Evolutionary conservation across 164 flowering plant species (phyloP), one percentile per base, ranked within the genome.

Genomic region (Saururus chinensis): DNA sequence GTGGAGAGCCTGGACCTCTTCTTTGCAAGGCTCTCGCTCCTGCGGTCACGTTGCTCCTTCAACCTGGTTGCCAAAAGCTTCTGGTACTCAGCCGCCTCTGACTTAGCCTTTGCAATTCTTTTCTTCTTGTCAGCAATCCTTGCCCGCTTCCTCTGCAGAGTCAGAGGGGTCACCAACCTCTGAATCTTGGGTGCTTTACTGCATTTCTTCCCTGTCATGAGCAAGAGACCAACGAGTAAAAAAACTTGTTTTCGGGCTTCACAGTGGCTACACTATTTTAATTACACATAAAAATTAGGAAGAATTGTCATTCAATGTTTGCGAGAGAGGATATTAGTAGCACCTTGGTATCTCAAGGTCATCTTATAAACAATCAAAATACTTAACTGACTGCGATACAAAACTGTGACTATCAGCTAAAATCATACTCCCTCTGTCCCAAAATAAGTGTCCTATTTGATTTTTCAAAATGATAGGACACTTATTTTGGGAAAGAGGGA

Each of bases 161-260:
- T 83, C 68, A 81, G 61, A 0, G 84, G 84, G 30, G 84, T 79
- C 19, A 79, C 82, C 41, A 81, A 66, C 74, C 83, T 81, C 79
- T 81, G 83, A 14, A 81, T 84, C 70, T 84, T 81, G 9, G 88
- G 88, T 55, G 84, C 85, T 60, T 84, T 84, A 64, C 85, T 84
- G 62, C 72, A 71, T 69, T 81, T 75, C 74, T 84, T 81, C 4
- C 85, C 88, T 83, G 79, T 42, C 10, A 66, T 51, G 42, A 26
- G 26, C 59, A 60, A 22, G 19, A 17, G 21, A 53, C 4, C 4
- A 53, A 8, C 19, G 9, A 9, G 22, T 9, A 53, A 9, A 9
- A n/a, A n/a, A n/a, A n/a, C n/a, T n/a, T n/a, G n/a, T n/a, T n/a
- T n/a, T n/a, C n/a, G n/a, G n/a, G n/a, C n/a, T n/a, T n/a, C n/a